A percentile compares a stretch with the other conserved stretches of the same genome.
phyloP scores from a whole-genome alignment of 148 eudicot genomes.

The Beta vulgaris region DNA sequence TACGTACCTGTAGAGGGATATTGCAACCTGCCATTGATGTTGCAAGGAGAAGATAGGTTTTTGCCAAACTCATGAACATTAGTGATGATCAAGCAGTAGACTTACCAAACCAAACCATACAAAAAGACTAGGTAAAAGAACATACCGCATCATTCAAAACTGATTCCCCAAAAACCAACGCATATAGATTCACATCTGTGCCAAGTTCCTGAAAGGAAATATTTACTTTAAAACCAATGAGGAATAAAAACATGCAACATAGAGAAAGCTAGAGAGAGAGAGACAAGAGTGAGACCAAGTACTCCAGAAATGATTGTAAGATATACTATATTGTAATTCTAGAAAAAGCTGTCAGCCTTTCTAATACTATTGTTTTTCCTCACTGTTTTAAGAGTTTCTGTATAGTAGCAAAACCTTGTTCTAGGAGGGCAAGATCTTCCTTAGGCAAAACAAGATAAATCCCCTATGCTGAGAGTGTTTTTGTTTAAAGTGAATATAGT shows the following conservation, averaged over 20 bases:
- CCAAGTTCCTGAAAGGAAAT: conserved; percentile 82
- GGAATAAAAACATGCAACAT: background rate
- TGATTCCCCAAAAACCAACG: conserved; percentile 98
- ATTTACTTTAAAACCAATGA: background rate
- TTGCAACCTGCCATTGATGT: conserved; percentile 79
- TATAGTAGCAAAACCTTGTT: too few relatives aligned
- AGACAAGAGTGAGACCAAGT: background rate
- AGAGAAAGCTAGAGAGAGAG: background rate
- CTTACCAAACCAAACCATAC: conserved; percentile 1
- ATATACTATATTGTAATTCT: too few relatives aligned
- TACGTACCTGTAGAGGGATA: conserved; percentile 95
- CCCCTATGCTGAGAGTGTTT: too few relatives aligned
- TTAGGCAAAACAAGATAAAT: too few relatives aligned
- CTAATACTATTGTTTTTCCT: too few relatives aligned
- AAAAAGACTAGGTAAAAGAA: conserved; percentile 16
- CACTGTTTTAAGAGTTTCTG: too few relatives aligned
- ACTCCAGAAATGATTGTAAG: too few relatives aligned
- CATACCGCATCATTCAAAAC: conserved; percentile 99
- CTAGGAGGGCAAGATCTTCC: too few relatives aligned
- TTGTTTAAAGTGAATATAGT: too few relatives aligned
- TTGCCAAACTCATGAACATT: conserved; percentile 21
- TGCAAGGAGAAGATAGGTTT: conserved; percentile 14
- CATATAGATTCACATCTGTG: conserved; percentile 87
- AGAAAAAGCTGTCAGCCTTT: too few relatives aligned
- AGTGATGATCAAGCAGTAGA: conserved; percentile 9